Conservation (phyloP, 164 flowering plant genomes). For the Amborella trichopoda region DNA sequence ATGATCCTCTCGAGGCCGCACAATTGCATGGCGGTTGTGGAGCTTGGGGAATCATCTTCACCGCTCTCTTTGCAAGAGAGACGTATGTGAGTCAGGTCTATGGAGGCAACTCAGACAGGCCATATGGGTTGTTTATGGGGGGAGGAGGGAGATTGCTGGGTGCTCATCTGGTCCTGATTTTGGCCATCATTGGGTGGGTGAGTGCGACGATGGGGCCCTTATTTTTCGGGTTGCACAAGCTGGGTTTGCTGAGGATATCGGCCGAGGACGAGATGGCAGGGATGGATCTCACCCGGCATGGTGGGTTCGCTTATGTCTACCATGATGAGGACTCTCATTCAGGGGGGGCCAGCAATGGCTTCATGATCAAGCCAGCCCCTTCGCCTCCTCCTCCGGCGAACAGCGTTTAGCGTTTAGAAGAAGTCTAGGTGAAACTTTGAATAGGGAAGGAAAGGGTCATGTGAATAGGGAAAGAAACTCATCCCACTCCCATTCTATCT, state of each 20-base stretch:
- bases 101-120: conserved; percentile 19
- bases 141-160: conserved; percentile 58
- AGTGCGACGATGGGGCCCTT: conserved; percentile 68
- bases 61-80: conserved; percentile 49
- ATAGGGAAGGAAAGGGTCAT: too few relatives aligned
- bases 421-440: too few relatives aligned
- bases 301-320: too few relatives aligned
- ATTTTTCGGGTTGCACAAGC: conserved; percentile 30
- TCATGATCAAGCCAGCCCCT: too few relatives aligned
- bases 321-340: too few relatives aligned
- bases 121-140: conserved; percentile 75
- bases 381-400: too few relatives aligned
- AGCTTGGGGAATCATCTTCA: conserved; percentile 76
- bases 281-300: conserved; percentile 76
- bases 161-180: conserved; percentile 54
- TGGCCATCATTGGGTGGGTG: conserved; percentile 65
- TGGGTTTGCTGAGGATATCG: conserved; percentile 51
- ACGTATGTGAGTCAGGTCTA: conserved; percentile 49
- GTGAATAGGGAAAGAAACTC: too few relatives aligned
- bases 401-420: too few relatives aligned
- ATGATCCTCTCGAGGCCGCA: conserved; percentile 74
- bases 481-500: too few relatives aligned
- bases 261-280: conserved; percentile 71
- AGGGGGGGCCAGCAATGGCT: too few relatives aligned
- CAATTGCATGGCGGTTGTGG: conserved; percentile 87